Evolutionary conservation across 2,329 filamentous ascomycete genomes (phyloP), one percentile per base, ranked within the genome.

Genomic region (Fusarium tjaetaba): DNA sequence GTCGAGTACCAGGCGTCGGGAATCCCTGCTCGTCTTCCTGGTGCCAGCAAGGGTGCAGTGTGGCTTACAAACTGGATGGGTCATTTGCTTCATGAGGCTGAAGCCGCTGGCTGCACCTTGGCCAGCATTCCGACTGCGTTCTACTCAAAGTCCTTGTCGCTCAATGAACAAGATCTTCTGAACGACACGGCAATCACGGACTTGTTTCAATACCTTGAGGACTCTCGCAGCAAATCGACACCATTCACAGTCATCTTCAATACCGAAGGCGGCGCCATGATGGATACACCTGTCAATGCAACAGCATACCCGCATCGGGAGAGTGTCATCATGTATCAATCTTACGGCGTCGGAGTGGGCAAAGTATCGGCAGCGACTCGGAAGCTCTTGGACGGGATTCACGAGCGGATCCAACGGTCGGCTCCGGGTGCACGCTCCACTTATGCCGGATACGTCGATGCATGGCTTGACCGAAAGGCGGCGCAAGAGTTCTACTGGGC

Each of bases 361-460:
- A 80, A 80, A 3, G 76, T 91, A 20, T 83, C 82, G 3, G 70
- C 82, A n/a, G 82, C 80, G 18, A 88, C 86, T 4, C 85, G 82
- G 61, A 74, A 80, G 2, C 91, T 91, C 61, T 77, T 91, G 43
- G 80, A 83, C 22, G 86, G 85, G 11, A 82, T 92, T 51, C 86
- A 90, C 76, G 69, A 81, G 18, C 82, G 75, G 34, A 84, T 89
- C 42, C 77, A 79, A 41, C 58, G 42, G 45, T 66, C 64, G 56
- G 73, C 70, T 45, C 73, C 69, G 4, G 78, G 81, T 6, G 82
- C 82, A 0, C 79, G 84, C 51, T 87, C 86, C 16, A 87, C 88
- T 2, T 93, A 92, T 78, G 86, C 90, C 1, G 90, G 90, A 5
- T 92, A 92, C 71, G 86, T 92, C 5, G 90, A 92, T 76, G 85